Conservation (phyloP, 148 eudicot species). For the Persicaria tinctoria region DNA sequence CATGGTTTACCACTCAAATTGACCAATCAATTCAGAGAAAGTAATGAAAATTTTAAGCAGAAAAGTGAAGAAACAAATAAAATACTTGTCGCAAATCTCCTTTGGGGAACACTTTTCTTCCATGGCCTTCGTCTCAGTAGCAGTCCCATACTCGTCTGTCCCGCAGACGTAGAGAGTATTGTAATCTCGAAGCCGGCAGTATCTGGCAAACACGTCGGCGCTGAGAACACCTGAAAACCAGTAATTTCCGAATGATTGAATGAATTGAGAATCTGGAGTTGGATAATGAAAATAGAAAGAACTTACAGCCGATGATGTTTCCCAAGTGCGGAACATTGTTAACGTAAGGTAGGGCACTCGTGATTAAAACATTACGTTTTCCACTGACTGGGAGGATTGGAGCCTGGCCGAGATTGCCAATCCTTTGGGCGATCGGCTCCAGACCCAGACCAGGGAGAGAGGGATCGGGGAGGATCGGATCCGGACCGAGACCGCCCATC, state of each 20-base stretch:
- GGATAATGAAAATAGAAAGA: background rate
- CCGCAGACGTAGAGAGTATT: conserved; percentile 78
- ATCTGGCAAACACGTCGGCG: conserved; percentile 93
- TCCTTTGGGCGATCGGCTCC: no score
- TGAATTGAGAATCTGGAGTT: background rate
- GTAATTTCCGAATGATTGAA: background rate
- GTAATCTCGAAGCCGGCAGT: conserved; percentile 75
- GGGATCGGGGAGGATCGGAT: no score
- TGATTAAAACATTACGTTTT: conserved; percentile 68
- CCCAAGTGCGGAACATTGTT: conserved; percentile 96
- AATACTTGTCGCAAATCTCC: conserved; percentile 85
- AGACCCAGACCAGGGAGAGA: no score
- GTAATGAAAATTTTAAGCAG: background rate
- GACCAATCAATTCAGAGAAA: background rate
- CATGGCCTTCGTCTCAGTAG: conserved; percentile 94
- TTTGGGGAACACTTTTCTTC: conserved; percentile 82
- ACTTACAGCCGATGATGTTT: conserved; percentile 84
- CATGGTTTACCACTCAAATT: background rate
- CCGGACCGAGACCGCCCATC: no score
- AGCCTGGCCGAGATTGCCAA: conserved; percentile 3
- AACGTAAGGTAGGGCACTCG: conserved; percentile 92
- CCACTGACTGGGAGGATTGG: conserved; percentile 57
- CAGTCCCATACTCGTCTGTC: conserved; percentile 95
- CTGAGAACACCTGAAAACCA: conserved; percentile 69
- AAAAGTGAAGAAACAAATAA: background rate